Evolutionary conservation across 345 rosid species (phyloP).

Genomic region (Rubroshorea leprosula): DNA sequence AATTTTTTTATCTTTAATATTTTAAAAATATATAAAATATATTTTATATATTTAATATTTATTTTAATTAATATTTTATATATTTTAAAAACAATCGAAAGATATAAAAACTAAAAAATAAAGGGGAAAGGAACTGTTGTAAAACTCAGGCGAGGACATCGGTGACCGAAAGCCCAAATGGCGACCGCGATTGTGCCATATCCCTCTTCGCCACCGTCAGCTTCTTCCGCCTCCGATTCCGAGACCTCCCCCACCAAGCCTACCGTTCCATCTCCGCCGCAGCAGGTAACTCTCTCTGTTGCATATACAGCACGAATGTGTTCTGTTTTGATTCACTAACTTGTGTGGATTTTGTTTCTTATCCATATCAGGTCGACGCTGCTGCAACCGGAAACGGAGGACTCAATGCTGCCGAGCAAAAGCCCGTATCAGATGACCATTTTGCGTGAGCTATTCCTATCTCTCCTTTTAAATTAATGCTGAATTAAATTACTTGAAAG

Average conservation of each 20-base stretch:
- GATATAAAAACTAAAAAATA: too few species aligned
- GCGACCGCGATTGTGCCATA: slow-evolving; percentile 9
- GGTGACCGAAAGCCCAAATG: too few species aligned
- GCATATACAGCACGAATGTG: neutral
- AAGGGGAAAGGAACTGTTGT: too few species aligned
- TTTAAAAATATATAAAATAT: too few species aligned
- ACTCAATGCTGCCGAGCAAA: slow-evolving; percentile 16
- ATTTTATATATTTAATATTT: too few species aligned
- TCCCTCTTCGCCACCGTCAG: slow-evolving; percentile 11
- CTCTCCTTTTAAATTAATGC: too few species aligned
- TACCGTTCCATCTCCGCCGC: neutral
- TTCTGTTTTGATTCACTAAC: neutral
- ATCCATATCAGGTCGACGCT: slow-evolving; percentile 14
- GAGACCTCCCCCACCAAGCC: slow-evolving; percentile 6
- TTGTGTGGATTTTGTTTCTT: neutral
- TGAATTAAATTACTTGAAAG: too few species aligned
- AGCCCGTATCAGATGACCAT: slow-evolving; percentile 14
- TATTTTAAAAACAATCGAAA: too few species aligned
- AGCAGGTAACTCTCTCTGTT: neutral
- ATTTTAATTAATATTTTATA: too few species aligned
- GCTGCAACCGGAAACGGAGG: slow-evolving; percentile 12
- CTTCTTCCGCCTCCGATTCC: slow-evolving; percentile 12
- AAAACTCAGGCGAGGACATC: too few species aligned
- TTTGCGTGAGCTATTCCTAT: slow-evolving; percentile 29
- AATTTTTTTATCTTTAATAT: too few species aligned